Evolutionary conservation across 805 yeast species (phyloP).

Genomic region (Debaryomyces maramus): DNA sequence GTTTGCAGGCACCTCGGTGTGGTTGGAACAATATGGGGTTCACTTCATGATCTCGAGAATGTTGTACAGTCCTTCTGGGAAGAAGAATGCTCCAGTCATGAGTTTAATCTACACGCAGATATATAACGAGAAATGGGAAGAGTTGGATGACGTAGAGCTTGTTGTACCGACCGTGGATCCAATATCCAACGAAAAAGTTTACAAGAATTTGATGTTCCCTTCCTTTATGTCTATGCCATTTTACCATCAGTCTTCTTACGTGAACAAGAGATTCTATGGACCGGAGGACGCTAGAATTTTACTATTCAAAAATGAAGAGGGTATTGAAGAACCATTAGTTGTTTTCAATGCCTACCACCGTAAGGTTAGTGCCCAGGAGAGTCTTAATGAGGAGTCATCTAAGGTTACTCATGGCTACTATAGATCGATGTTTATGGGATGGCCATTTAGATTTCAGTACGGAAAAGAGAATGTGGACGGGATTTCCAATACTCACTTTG

Average conservation of each 20-base stretch:
- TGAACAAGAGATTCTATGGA: slow-evolving; percentile 18
- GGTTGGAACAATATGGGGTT: slow-evolving; percentile 31
- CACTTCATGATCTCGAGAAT: slow-evolving; percentile 32
- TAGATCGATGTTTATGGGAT: slow-evolving; percentile 29
- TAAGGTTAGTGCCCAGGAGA: slow-evolving; percentile 5
- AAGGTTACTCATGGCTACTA: slow-evolving; percentile 5
- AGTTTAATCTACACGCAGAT: slow-evolving; percentile 20
- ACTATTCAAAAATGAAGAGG: slow-evolving; percentile 19
- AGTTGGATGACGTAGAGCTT: slow-evolving; percentile 7
- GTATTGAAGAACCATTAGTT: slow-evolving; percentile 24
- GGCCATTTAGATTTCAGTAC: slow-evolving; percentile 32
- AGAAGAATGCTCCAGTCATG: slow-evolving; percentile 24
- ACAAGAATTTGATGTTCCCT: slow-evolving; percentile 21
- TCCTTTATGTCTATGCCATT: slow-evolving; percentile 16
- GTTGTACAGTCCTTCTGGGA: slow-evolving; percentile 23
- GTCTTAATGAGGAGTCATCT: neutral
- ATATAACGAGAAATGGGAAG: slow-evolving; percentile 13
- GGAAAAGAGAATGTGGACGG: slow-evolving; percentile 31
- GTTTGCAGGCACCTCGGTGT: slow-evolving; percentile 33
- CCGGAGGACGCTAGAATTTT: slow-evolving; percentile 30
- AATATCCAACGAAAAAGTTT: slow-evolving; percentile 9
- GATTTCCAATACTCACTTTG: slow-evolving; percentile 10
- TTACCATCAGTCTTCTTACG: slow-evolving; percentile 12
- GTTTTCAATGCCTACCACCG: slow-evolving; percentile 15
- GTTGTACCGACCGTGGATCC: slow-evolving; percentile 10